Percentiles rank a stretch among this genome's conserved stretches.
phyloP scores from a whole-genome alignment of 1,284 basidiomycete species.

The Rhizopogon parksii region DNA sequence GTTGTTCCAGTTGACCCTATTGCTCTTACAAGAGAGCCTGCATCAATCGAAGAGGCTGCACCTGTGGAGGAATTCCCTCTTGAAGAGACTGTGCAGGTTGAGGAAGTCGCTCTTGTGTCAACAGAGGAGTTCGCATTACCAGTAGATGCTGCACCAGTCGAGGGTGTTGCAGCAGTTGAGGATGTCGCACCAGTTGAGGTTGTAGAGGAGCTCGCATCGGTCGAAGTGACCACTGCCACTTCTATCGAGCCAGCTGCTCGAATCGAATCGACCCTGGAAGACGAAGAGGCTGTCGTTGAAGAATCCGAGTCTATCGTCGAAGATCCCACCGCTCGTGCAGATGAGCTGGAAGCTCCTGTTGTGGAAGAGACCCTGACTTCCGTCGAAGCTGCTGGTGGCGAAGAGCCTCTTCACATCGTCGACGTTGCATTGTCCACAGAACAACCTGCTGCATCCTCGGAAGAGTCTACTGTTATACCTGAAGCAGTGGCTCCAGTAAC shows the following conservation, averaged over 20 bases:
- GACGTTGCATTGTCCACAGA: too few relatives aligned
- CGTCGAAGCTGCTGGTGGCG: too few relatives aligned
- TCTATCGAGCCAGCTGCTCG: background rate
- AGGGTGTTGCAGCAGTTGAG: background rate
- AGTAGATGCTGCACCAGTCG: background rate
- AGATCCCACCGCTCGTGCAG: background rate
- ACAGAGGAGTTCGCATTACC: too few relatives aligned
- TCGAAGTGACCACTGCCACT: background rate
- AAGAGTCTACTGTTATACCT: too few relatives aligned
- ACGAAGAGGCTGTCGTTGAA: background rate
- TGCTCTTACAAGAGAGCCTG: background rate
- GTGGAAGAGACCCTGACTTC: too few relatives aligned
- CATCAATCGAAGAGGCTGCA: background rate
- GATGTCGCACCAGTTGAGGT: background rate
- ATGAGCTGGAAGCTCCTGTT: background rate
- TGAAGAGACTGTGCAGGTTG: background rate
- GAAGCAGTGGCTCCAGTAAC: background rate
- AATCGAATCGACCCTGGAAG: background rate
- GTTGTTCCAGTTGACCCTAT: background rate
- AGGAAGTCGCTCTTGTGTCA: background rate
- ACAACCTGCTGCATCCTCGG: too few relatives aligned
- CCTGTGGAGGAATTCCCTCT: constrained; percentile 1
- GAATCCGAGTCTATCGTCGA: background rate
- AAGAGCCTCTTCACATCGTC: too few relatives aligned
- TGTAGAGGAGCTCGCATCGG: background rate